Evolutionary conservation across 2,329 filamentous ascomycete species (phyloP), one percentile per base, ranked within the genome.

Genomic region (Aspergillus udagawae): DNA sequence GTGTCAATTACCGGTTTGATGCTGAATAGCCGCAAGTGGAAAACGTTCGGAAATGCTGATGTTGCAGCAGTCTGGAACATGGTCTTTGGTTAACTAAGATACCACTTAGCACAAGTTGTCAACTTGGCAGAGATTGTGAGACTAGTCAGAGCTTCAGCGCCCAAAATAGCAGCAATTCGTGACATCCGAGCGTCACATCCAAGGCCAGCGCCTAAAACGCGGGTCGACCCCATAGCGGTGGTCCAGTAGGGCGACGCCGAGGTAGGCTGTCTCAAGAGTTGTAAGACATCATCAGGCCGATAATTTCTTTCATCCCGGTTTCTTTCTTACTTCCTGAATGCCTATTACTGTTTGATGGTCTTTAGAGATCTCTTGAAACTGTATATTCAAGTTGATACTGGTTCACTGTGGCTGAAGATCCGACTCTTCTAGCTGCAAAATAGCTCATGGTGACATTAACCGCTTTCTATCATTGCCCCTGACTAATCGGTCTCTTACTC

Each of bases 121-220:
- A 38, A 38, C 14, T 38, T 6, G 32, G 17, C 32, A 38, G 5
- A 38, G 5, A 38, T 6, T 17, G 32, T 38, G 14, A 38, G 32
- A 38, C 32, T 38, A 38, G 32, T 17, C 14, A 7, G 32, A 17
- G 55, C 51, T 51, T 44, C 55, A 12, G 10, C 51, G 21, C 56
- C 53, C 23, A 53, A 58, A 58, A 55, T 58, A 58, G 56, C 50
- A 58, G 20, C 48, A 48, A 23, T 47, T 47, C 44, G 44, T 47
- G 44, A 14, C 23, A 47, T 47, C 12, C 44, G 12, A 47, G 44
- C 12, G 21, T 47, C 44, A 27, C 42, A 45, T 23, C 44, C 44
- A 47, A 47, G 44, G 27, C 44, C n/a, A 47, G 44, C 44, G 44
- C 44, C 44, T 47, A 47, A 47, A 25, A 4, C 44, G 44, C 44